Evolutionary conservation across 805 yeast species (phyloP).

Genomic region (Metschnikowia lunata): DNA sequence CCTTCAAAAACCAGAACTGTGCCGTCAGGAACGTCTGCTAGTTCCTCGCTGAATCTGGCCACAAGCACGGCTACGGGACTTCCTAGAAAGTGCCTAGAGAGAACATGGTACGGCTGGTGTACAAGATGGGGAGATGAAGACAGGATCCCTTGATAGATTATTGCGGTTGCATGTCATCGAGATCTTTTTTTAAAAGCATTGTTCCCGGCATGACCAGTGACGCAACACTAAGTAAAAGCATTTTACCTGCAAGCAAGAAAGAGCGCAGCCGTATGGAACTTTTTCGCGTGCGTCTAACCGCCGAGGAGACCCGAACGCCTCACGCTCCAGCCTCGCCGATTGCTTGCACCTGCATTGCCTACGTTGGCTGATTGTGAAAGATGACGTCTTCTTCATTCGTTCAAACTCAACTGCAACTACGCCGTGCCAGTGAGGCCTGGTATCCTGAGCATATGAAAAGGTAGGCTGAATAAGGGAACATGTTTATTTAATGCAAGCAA

Average conservation of each 20-base stretch:
- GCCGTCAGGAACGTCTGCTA: not conserved
- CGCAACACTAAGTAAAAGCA: not conserved
- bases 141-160: not conserved
- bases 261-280: constrained; percentile 10
- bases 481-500: constrained; percentile 4
- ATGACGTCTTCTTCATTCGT: no score
- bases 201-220: no score
- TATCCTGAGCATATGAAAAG: no score
- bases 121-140: constrained; percentile 40
- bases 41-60: constrained; percentile 1
- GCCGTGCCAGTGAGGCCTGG: no score
- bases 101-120: constrained; percentile 71
- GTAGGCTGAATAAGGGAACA: not conserved
- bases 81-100: constrained; percentile 46
- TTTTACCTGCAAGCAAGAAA: not conserved
- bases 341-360: no score
- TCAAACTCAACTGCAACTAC: no score
- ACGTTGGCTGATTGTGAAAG: no score
- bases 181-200: no score
- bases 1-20: constrained; percentile 12
- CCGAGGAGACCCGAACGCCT: constrained; percentile 1
- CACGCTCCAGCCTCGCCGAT: no score
- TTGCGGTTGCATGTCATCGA: no score
- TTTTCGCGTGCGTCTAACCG: constrained; percentile 4
- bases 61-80: constrained; percentile 16